Base-by-base conservation (phyloP, 1,284 basidiomycete genomes). In the Puccinia novopanici region DNA sequence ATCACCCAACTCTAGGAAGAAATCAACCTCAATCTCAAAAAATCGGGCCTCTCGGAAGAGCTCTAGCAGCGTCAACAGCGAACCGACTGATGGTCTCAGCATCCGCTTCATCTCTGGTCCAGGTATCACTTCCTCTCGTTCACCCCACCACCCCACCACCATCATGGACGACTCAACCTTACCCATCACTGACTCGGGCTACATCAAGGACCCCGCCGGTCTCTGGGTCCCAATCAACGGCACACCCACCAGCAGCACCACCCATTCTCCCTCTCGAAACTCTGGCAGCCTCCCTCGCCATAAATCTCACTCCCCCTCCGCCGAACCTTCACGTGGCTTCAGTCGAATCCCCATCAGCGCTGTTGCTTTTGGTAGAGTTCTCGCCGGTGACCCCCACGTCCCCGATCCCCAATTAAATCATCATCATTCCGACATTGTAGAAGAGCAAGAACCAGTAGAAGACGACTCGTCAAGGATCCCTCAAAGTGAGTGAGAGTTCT, bases 41-140 rank as follows among this genome's bases (percentile, higher is more conserved):
- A 19, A 30, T n/a, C 59, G 34, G 6, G 37, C 59, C 3, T 15
- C 34, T n/a, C 59, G 59, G 27, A 63, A 40, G 59, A 63, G 59
- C 42, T 70, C 54, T 30, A 50, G n/a, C 45, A 30, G 30, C 22
- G n/a, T 22, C 13, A 30, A 2, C n/a, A 57, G 40, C n/a, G 75
- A 77, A 48, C 63, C 30, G 13, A 71, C 77, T n/a, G 77, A 79
- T 59, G 77, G 55, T 48, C 77, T 79, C 27, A 70, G 65, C 19
- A 79, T 79, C 54, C 77, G 77, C 12, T 70, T 79, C 67, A 61
- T 79, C 55, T 72, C 77, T 3, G 77, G 65, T n/a, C 77, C 77
- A 45, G 77, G 77, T 63, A 68, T 79, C 22, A 30, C 55, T 34
- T 52, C 70, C 48, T 68, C 67, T 34, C 67, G 27, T 15, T 34